phyloP scores from a whole-genome alignment of 2,329 filamentous ascomycete species.

The Gyromitra esculenta region DNA sequence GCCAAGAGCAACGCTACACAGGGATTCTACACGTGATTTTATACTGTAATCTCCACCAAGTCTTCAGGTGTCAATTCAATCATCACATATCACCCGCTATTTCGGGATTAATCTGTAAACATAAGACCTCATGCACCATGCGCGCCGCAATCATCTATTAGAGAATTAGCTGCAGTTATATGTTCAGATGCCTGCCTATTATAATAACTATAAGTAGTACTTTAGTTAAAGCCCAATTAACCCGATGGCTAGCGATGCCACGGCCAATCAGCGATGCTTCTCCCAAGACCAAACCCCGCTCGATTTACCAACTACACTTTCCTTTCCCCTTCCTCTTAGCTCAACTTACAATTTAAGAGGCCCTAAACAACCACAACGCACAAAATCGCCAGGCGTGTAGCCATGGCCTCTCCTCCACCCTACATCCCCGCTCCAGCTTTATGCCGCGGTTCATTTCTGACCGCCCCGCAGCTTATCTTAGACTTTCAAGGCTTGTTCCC shows the following conservation, averaged over 20 bases:
- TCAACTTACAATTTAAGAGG: neutral
- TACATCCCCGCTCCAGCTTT: conserved; percentile 4
- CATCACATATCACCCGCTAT: too few relatives aligned
- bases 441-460: neutral
- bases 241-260: neutral
- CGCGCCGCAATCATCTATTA: too few relatives aligned
- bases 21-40: too few relatives aligned
- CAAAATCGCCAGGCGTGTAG: neutral
- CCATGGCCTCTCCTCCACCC: neutral
- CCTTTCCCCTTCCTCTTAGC: neutral
- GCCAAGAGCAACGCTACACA: too few relatives aligned
- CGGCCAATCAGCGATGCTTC: neutral
- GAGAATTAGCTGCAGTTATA: too few relatives aligned
- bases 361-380: neutral
- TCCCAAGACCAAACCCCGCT: neutral
- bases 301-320: neutral
- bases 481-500: neutral
- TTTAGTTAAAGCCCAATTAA: neutral
- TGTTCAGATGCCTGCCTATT: too few relatives aligned
- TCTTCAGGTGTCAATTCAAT: too few relatives aligned
- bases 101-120: too few relatives aligned
- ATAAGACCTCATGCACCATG: too few relatives aligned
- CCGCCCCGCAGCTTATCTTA: neutral
- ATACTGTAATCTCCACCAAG: too few relatives aligned
- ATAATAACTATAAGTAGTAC: too few relatives aligned